Percentiles rank a stretch among this genome's conserved stretches.
These are phyloP conservation scores for Termitomyces sp. DNA, from an alignment of 1,284 basidiomycete species.

Conservation along the genomic window DNA sequence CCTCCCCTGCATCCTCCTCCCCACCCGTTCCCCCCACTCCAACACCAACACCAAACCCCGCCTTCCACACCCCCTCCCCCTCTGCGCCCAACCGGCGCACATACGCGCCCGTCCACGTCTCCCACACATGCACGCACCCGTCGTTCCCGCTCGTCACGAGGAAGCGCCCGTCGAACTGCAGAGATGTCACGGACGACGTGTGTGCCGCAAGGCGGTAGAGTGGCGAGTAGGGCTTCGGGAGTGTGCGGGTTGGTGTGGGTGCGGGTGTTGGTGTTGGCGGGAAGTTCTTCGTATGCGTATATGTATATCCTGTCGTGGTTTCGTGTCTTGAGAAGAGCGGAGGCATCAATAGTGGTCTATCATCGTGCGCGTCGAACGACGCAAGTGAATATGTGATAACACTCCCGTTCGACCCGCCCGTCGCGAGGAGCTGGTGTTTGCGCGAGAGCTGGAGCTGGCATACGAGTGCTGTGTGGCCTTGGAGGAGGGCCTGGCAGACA, in stretches of 20 bases:
- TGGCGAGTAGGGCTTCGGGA: conserved; percentile 12
- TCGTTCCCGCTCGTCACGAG: conserved; percentile 86
- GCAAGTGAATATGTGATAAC: conserved; percentile 85
- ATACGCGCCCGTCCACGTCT: conserved; percentile 63
- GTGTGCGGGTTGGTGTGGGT: too few relatives aligned
- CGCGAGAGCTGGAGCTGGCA: conserved; percentile 85
- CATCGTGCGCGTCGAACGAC: conserved; percentile 26
- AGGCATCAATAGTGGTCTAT: neutral
- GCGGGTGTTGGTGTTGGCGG: neutral
- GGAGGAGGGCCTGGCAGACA: conserved; percentile 74
- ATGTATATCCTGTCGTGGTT: too few relatives aligned
- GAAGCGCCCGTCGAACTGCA: conserved; percentile 85
- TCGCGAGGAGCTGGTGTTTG: conserved; percentile 59
- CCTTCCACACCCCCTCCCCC: conserved; percentile 44
- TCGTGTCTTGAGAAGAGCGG: neutral
- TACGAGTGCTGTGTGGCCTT: conserved; percentile 92
- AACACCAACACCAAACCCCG: neutral
- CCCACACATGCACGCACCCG: conserved; percentile 86
- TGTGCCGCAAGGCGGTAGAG: conserved; percentile 71
- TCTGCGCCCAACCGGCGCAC: conserved; percentile 79
- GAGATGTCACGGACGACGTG: conserved; percentile 85
- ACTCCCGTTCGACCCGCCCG: conserved; percentile 91
- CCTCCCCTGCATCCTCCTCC: conserved; percentile 35
- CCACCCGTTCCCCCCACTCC: conserved; percentile 65
- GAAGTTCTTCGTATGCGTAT: too few relatives aligned